A percentile compares a stretch with the other conserved stretches of the same genome.
These are phyloP conservation scores for Pestalotiopsis sp. DNA, from an alignment of 2,329 filamentous ascomycete genomes.

Conservation along the genomic window DNA sequence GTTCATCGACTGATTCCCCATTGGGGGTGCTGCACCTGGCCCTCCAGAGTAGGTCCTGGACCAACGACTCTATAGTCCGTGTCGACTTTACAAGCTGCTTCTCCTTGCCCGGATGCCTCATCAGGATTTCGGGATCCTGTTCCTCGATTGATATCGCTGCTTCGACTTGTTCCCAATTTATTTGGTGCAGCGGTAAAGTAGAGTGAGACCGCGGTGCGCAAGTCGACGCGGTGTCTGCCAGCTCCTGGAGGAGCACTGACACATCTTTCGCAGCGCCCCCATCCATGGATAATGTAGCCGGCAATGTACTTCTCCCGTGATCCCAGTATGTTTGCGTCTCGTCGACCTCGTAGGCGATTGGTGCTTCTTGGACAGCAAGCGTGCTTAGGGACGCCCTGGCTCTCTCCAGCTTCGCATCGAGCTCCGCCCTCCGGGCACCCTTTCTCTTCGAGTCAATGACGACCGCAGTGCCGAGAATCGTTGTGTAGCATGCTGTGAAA, in stretches of 20 bases:
- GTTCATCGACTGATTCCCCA: not conserved
- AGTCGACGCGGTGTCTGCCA: constrained; percentile 21
- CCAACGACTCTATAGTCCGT: constrained; percentile 12
- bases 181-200: constrained; percentile 24
- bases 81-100: constrained; percentile 14
- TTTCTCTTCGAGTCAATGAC: constrained; percentile 64
- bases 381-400: constrained; percentile 49
- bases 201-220: constrained; percentile 16
- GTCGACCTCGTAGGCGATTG: not conserved
- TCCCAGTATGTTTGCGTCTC: not conserved
- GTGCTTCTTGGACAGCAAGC: constrained; percentile 35
- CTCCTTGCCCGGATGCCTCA: constrained; percentile 24
- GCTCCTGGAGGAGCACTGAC: constrained; percentile 22
- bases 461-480: constrained; percentile 66
- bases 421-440: constrained; percentile 57
- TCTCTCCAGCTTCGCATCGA: constrained; percentile 63
- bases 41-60: constrained; percentile 11
- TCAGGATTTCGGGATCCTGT: constrained; percentile 13
- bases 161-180: constrained; percentile 30
- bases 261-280: not conserved
- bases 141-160: constrained; percentile 27
- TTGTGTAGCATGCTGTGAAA: constrained; percentile 69
- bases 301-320: not conserved
- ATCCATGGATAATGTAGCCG: not conserved
- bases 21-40: not conserved